Conservation (phyloP, 2,329 filamentous ascomycete genomes). For the Aspergillus fumigatiaffinis region DNA sequence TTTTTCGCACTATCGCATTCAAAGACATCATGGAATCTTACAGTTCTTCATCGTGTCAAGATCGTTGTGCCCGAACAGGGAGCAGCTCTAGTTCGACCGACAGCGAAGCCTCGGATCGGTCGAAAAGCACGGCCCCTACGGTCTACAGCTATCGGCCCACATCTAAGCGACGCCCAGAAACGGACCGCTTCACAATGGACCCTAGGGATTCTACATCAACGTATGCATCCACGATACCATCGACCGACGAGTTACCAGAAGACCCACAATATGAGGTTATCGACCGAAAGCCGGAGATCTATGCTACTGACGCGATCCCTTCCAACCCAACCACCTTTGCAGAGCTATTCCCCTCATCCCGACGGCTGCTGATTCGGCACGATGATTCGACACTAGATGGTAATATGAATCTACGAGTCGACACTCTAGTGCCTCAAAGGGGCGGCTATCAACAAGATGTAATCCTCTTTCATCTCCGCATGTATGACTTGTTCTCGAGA, state of each 20-base stretch:
- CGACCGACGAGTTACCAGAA: constrained; percentile 53
- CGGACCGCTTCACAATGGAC: constrained; percentile 14
- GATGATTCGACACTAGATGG: constrained; percentile 87
- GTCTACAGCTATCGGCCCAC: constrained; percentile 31
- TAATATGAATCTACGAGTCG: constrained; percentile 93
- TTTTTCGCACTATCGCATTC: constrained; percentile 3
- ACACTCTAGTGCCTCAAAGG: constrained; percentile 63
- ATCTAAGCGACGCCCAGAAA: constrained; percentile 20
- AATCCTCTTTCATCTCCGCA: constrained; percentile 87
- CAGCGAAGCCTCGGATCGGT: constrained; percentile 34
- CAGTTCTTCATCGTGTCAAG: constrained; percentile 21
- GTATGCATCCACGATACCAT: constrained; percentile 69
- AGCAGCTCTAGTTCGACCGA: constrained; percentile 36
- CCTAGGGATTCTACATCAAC: constrained; percentile 66
- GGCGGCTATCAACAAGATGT: constrained; percentile 60
- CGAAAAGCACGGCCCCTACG: constrained; percentile 39
- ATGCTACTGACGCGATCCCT: constrained; percentile 64
- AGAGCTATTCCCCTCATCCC: constrained; percentile 78
- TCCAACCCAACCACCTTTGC: constrained; percentile 80
- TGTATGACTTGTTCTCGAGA: constrained; percentile 82
- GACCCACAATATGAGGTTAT: constrained; percentile 51
- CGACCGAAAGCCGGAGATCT: constrained; percentile 52
- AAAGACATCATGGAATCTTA: constrained; percentile 26
- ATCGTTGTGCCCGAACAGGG: constrained; percentile 16
- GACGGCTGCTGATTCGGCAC: constrained; percentile 77